These are phyloP conservation scores for Ophiosphaerella narmari DNA, from an alignment of 2,329 filamentous ascomycete species.

Conservation along the genomic window DNA sequence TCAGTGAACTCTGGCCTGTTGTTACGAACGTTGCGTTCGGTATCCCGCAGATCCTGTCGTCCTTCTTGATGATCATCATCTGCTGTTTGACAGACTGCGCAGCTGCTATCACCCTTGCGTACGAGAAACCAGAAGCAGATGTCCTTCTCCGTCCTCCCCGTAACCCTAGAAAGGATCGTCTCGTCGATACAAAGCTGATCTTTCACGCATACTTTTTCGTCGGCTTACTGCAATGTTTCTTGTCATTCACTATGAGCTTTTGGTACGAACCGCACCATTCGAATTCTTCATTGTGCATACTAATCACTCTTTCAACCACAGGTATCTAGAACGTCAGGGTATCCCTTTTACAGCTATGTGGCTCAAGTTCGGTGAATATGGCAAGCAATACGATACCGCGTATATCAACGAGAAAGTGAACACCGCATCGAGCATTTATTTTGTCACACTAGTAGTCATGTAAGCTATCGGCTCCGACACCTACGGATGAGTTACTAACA, in stretches of 20 bases:
- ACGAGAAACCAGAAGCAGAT: slow-evolving; percentile 77
- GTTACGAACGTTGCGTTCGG: slow-evolving; percentile 74
- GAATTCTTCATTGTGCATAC: no score
- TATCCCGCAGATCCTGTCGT: slow-evolving; percentile 72
- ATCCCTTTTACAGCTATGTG: slow-evolving; percentile 69
- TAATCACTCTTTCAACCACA: not conserved
- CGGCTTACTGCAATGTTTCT: slow-evolving; percentile 57
- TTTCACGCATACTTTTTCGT: slow-evolving; percentile 74
- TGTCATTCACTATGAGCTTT: slow-evolving; percentile 53
- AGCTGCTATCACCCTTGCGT: slow-evolving; percentile 69
- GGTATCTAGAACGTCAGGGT: slow-evolving; percentile 47
- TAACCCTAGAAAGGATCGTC: slow-evolving; percentile 68
- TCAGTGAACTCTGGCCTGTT: slow-evolving; percentile 75
- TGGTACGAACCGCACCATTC: slow-evolving; percentile 45
- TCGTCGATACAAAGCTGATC: slow-evolving; percentile 75
- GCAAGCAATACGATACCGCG: slow-evolving; percentile 27
- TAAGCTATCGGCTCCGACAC: slow-evolving; percentile 39
- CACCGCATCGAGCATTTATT: slow-evolving; percentile 74
- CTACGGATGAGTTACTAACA: slow-evolving; percentile 8
- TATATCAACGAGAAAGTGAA: slow-evolving; percentile 58
- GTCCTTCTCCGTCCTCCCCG: slow-evolving; percentile 72
- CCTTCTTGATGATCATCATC: slow-evolving; percentile 67
- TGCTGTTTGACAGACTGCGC: slow-evolving; percentile 75
- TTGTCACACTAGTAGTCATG: slow-evolving; percentile 81
- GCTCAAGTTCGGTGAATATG: slow-evolving; percentile 55